These are phyloP conservation scores for Auricularia cornea DNA, from an alignment of 768 basidiomycete species.

Conservation along the genomic window DNA sequence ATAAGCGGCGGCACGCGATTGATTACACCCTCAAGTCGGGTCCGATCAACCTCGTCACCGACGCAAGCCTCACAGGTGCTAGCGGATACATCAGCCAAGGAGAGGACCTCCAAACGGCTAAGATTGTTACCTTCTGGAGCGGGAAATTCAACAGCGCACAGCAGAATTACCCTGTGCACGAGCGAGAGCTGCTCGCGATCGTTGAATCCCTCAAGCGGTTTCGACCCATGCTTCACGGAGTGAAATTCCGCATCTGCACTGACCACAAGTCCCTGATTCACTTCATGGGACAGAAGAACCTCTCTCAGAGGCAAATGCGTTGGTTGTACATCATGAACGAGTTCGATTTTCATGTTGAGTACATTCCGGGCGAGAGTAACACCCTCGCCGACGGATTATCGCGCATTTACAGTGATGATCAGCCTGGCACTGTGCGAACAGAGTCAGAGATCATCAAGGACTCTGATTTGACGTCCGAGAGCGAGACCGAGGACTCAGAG, in stretches of 20 bases:
- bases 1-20: slow-evolving; percentile 17
- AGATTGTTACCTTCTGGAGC: background rate
- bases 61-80: background rate
- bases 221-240: slow-evolving; percentile 15
- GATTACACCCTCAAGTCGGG: background rate
- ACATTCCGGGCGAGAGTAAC: slow-evolving; percentile 26
- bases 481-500: background rate
- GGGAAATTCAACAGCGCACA: background rate
- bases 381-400: slow-evolving; percentile 21
- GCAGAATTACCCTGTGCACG: slow-evolving; percentile 29
- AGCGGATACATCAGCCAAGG: slow-evolving; percentile 1
- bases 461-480: background rate
- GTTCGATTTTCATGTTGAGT: slow-evolving; percentile 23
- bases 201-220: slow-evolving; percentile 23
- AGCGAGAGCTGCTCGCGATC: slow-evolving; percentile 32
- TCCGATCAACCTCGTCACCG: background rate
- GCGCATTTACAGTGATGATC: slow-evolving; percentile 7
- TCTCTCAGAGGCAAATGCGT: slow-evolving; percentile 26
- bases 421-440: slow-evolving; percentile 1
- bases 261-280: slow-evolving; percentile 26
- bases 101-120: background rate
- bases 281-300: slow-evolving; percentile 23
- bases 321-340: slow-evolving; percentile 29
- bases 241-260: slow-evolving; percentile 21
- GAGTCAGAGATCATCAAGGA: background rate